Conservation (phyloP, 768 basidiomycete species). For the Suillus decipiens region DNA sequence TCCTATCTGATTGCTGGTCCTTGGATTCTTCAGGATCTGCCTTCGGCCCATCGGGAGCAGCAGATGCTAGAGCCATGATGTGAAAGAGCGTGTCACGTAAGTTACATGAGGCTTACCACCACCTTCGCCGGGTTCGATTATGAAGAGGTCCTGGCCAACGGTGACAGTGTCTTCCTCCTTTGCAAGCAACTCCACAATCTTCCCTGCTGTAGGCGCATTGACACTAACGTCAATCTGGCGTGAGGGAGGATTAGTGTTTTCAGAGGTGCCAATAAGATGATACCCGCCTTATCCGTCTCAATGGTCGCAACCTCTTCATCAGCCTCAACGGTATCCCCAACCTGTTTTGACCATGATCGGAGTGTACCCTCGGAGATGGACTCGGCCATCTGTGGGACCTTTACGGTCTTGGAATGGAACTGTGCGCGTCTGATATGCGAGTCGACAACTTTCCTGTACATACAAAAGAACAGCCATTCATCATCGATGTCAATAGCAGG, state of each 20-base stretch:
- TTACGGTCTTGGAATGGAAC: constrained; percentile 84
- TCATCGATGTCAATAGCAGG: constrained; percentile 12
- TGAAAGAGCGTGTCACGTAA: background rate
- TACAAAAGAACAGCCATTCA: constrained; percentile 5
- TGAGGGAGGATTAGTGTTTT: constrained; percentile 12
- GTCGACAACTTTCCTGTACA: constrained; percentile 48
- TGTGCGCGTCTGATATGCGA: constrained; percentile 54
- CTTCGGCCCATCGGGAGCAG: constrained; percentile 31
- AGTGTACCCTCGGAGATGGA: constrained; percentile 98
- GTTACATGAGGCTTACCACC: constrained; percentile 40
- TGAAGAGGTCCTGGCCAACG: constrained; percentile 93
- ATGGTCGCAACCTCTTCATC: constrained; percentile 98
- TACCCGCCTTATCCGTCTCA: constrained; percentile 93
- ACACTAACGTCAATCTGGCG: constrained; percentile 93
- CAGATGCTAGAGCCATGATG: constrained; percentile 29
- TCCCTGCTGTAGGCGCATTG: constrained; percentile 88
- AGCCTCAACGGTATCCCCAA: constrained; percentile 84
- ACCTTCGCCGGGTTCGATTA: constrained; percentile 80
- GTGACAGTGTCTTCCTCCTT: constrained; percentile 92
- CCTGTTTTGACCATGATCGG: constrained; percentile 91
- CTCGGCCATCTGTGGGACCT: constrained; percentile 99
- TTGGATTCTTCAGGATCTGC: constrained; percentile 47
- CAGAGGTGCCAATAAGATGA: background rate
- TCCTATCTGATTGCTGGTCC: constrained; percentile 51
- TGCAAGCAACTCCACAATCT: constrained; percentile 84